Evolutionary conservation across 148 eudicot genomes (phyloP).

Genomic region (Pouteria glomerata): DNA sequence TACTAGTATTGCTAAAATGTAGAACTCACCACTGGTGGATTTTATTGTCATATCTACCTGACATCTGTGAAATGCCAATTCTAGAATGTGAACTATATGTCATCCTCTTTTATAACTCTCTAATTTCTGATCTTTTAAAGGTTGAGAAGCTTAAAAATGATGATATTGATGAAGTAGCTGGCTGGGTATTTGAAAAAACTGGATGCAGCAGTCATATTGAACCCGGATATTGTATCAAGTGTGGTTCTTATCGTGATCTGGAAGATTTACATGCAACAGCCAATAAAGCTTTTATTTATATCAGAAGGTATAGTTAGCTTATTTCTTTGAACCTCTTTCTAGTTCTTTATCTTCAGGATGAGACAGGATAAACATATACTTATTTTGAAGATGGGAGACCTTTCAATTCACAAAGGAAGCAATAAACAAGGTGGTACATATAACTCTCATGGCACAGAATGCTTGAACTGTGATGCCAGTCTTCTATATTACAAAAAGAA

Average conservation of each 20-base stretch:
- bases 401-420: background rate
- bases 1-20: background rate
- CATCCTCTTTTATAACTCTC: constrained; percentile 6
- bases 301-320: constrained; percentile 41
- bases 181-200: constrained; percentile 31
- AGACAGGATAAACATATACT: background rate
- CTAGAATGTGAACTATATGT: constrained; percentile 3
- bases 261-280: constrained; percentile 33
- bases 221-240: constrained; percentile 63
- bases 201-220: constrained; percentile 20
- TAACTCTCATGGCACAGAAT: background rate
- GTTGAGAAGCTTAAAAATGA: constrained; percentile 27
- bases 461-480: background rate
- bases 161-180: constrained; percentile 44
- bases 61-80: background rate
- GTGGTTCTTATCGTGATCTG: constrained; percentile 54
- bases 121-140: constrained; percentile 23
- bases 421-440: background rate
- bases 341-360: background rate
- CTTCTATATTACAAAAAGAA: background rate
- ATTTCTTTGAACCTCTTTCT: background rate
- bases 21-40: constrained; percentile 2
- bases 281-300: constrained; percentile 34
- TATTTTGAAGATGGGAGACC: background rate
- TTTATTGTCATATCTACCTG: background rate